Base-by-base conservation (phyloP, 495 filamentous ascomycete genomes). In the Tricharina praecox region DNA sequence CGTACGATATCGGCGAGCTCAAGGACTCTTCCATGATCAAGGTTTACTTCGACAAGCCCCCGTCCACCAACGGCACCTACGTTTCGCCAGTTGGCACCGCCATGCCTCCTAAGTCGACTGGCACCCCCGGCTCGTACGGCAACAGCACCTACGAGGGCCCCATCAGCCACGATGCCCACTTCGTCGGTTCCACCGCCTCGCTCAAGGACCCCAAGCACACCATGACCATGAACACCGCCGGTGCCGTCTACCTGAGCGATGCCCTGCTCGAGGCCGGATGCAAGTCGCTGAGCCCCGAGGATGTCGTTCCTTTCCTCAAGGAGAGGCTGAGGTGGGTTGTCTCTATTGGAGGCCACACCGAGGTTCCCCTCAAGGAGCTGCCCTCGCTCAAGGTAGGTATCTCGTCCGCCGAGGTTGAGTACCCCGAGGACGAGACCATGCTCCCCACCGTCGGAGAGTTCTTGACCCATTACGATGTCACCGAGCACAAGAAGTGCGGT, bases 401-500 rank as follows among this genome's bases (percentile, higher is more conserved):
- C 36, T 54, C 53, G 19, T 53, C 53, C 18, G 30, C 53, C 26
- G 35, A 47, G 8, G 54, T 54, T n/a, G 26, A 45, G 11, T 61
- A 62, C 41, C 32, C 34, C n/a, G 23, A 8, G 10, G 58, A 62
- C 15, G 28, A 20, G 10, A 35, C 25, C 30, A 46, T 33, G 28
- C 30, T 45, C 16, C 35, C 48, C 10, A 18, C 48, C 24, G 47
- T 54, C 8, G 39, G 57, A 0, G 25, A 39, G 21, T 50, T 50
- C 47, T 44, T 54, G 24, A 54, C 50, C 2, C 50, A 61, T 46
- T 58, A 53, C 32, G 53, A 60, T 9, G 44, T 57, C 34, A 61
- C 58, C 23, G 30, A 53, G 9, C 40, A 43, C 25, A 51, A 38
- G 38, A 19, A 36, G 4, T 55, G 57, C 40, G 58, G 58, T 41